Evolutionary conservation across 2,329 filamentous ascomycete genomes (phyloP).

Genomic region (Hymenoscyphus fraxineus): DNA sequence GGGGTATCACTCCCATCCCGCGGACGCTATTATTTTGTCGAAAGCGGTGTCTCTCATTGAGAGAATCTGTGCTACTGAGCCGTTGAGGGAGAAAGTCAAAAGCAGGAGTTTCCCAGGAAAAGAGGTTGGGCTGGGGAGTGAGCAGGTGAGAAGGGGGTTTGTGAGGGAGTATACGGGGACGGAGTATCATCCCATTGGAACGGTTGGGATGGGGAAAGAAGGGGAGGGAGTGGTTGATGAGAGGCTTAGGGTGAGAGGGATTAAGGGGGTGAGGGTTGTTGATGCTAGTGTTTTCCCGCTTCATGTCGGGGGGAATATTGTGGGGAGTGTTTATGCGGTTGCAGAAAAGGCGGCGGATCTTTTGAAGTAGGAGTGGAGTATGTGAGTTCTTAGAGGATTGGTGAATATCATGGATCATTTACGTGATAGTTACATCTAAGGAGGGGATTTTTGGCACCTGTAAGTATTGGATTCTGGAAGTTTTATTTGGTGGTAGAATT

Average conservation of each 20-base stretch:
- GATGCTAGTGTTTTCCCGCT: conserved; percentile 67
- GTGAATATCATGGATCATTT: too few species aligned
- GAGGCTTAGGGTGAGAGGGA: conserved; percentile 64
- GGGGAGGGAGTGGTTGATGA: conserved; percentile 74
- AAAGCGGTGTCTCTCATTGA: conserved; percentile 13
- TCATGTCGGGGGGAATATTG: conserved; percentile 79
- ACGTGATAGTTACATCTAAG: too few species aligned
- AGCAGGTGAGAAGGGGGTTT: conserved; percentile 8
- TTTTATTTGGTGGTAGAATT: too few species aligned
- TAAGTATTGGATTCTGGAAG: too few species aligned
- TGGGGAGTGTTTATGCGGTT: conserved; percentile 77
- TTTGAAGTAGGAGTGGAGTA: conserved; percentile 41
- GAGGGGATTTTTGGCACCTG: too few species aligned
- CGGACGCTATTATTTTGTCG: conserved; percentile 5
- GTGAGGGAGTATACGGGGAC: conserved; percentile 13
- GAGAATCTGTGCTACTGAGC: conserved; percentile 13
- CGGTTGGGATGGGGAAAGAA: conserved; percentile 76
- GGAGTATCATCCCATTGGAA: conserved; percentile 75
- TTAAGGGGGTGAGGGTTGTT: conserved; percentile 70
- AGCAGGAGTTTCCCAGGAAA: conserved; percentile 9
- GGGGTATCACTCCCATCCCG: conserved; percentile 8
- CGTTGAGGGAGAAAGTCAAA: conserved; percentile 18
- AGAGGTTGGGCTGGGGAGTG: conserved; percentile 9
- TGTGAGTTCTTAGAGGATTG: background rate
- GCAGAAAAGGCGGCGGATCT: conserved; percentile 82